Evolutionary conservation across 768 basidiomycete genomes (phyloP), one percentile per base, ranked within the genome.

Genomic region (Phylloporus sp.): DNA sequence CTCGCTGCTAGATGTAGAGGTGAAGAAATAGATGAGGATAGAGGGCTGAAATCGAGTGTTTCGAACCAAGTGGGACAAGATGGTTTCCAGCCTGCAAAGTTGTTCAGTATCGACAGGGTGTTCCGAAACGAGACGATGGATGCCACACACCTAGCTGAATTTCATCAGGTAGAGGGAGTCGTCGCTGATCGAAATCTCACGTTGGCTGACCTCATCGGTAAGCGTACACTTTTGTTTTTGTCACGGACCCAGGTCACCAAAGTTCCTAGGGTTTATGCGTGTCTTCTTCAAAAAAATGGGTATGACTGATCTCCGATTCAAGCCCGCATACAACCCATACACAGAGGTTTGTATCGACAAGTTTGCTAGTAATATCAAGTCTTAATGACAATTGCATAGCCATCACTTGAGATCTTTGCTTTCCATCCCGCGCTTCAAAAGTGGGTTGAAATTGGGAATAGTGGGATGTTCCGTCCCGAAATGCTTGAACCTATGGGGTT

Each of bases 161-260:
- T 99, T 78, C 95, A 98, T 68, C 97, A 99, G 72, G 97, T 99
- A n/a, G 97, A 99, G 70, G 97, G 97, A 45, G 97, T 99, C 41
- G 93, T 99, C 24, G 97, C 97, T 10, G 97, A 99, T 70, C 83
- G 85, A 58, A 84, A 85, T 45, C 73, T 99, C 53, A 98, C 95
- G 1, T 75, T 99, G 24, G 95, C 93, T 16, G 94, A 98, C 67
- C 76, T 99, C 53, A 97, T 99, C 57, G 95, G 94, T 92, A 57
- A 41, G 79, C 67, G 29, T 18, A 23, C 31, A 11, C 10, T 26
- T 10, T 38, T 13, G 4, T 18, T 6, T 35, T 23, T 9, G 18
- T 38, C 26, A 45, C 5, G 12, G 38, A 16, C 38, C 50, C 22
- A n/a, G n/a, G 18, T 28, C 22, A 35, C 34, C 34, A 23, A 44